These are phyloP conservation scores for Helianthus annuus DNA, from an alignment of 129 eudicot genomes.

Conservation along the genomic window HanXRQr2.0-SUNRISE NC_035436.2:97073275-97073774, in stretches of 20 bases:
- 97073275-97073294: too few species aligned
- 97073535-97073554: background rate
- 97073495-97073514: background rate
- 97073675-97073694: slow-evolving; percentile 99
- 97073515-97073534: background rate
- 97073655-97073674: slow-evolving; percentile 70
- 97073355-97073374: too few species aligned
- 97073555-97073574: background rate
- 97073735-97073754: slow-evolving; percentile 91
- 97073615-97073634: slow-evolving; percentile 40
- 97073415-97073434: too few species aligned
- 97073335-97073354: too few species aligned
- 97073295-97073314: too few species aligned
- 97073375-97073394: too few species aligned
- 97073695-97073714: slow-evolving; percentile 85
- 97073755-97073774: slow-evolving; percentile 89
- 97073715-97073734: slow-evolving; percentile 91
- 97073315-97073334: too few species aligned
- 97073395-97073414: too few species aligned
- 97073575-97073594: background rate
- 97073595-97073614: background rate
- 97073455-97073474: too few species aligned
- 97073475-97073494: too few species aligned
- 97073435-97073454: too few species aligned
- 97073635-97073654: slow-evolving; percentile 34